Evolutionary conservation across 2,329 filamentous ascomycete species (phyloP), one percentile per base, ranked within the genome.

Genomic region (Westerdykella ornata): DNA sequence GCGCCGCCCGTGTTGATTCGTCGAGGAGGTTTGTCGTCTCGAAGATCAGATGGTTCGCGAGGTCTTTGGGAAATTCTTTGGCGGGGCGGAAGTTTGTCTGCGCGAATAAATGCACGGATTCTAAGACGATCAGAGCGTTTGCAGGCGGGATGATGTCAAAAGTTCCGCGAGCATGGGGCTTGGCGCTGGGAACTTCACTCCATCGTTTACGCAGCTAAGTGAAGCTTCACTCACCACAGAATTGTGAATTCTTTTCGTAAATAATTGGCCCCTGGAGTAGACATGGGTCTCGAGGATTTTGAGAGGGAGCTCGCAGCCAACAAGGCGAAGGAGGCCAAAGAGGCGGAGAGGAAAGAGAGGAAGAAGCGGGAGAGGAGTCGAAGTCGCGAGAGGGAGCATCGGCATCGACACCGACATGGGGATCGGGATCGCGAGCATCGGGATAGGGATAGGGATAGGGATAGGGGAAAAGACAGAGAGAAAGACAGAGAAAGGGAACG

Each of bases 221-320:
- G n/a, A 11, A 26, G 22, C 22, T 26, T 26, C 22, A 26, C 14
- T 28, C 36, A 38, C 36, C 36, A 11, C 36, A 35, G 26, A 14
- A 8, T 15, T 5, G 14, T 7, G 30, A 7, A 14, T 15, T 14
- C 30, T 13, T 6, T 33, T 33, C n/a, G 30, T 7, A 9, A 13
- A 6, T 33, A 13, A 11, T 16, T 3, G n/a, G 8, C 20, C 34
- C 14, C 17, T 9, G 13, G 37, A 22, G 22, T 19, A 28, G 66
- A 38, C 19, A 81, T 81, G 78, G 73, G 74, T 4, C 61, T 82
- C 44, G 78, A 81, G 52, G 85, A 89, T 43, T 94, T 94, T 45
- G 88, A 94, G 64, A 85, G 82, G 60, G 72, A 81, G 18, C 73
- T 94, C 11, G 84, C 82, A 1, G 76, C 81, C 34, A 81, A 78